Evolutionary conservation across 352 stramenopile genomes (phyloP), one percentile per base, ranked within the genome.

Genomic region (Phytophthora constricta): DNA sequence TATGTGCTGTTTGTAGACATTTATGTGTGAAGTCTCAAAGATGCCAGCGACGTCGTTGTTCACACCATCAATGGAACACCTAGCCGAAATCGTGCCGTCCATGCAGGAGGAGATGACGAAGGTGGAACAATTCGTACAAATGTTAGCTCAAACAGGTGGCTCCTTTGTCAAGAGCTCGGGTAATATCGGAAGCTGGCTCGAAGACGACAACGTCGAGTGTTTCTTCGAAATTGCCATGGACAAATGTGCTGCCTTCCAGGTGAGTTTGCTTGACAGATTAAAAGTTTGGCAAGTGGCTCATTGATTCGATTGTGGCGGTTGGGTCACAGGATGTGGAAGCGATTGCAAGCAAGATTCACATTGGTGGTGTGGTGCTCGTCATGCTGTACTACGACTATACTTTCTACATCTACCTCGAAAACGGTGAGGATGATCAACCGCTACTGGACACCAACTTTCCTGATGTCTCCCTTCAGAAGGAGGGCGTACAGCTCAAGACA

Each of bases 361-460:
- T 97, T 14, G 89, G 85, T 25, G 92, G 89, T 8, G 80, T 98
- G 27, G 89, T 98, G 58, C 79, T 97, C 22, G 94, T 98, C 11
- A 74, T 93, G 63, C 87, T 98, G n/a, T 98, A 97, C 73, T 98
- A 93, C 66, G 80, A 96, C 64, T 90, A 86, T 52, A 97, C 82
- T 9, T 97, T 97, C 62, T 98, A 98, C 76, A 81, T 98, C 19
- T 89, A 93, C 52, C 70, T 98, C 13, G 79, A 93, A 62, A 93
- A 87, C 50, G 91, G 87, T 23, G 83, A 94, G 34, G 86, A 95
- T 45, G 95, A 98, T 68, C 84, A 97, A 50, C 84, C 93, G 20
- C 74, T 98, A 17, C 79, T 98, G 14, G 95, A 98, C 78, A 97
- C 86, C 14, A 93, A 86, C 39, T 98, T 98, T 62, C 96, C 95